Evolutionary conservation across 768 basidiomycete species (phyloP).

Genomic region (Tulasnella sp.): DNA sequence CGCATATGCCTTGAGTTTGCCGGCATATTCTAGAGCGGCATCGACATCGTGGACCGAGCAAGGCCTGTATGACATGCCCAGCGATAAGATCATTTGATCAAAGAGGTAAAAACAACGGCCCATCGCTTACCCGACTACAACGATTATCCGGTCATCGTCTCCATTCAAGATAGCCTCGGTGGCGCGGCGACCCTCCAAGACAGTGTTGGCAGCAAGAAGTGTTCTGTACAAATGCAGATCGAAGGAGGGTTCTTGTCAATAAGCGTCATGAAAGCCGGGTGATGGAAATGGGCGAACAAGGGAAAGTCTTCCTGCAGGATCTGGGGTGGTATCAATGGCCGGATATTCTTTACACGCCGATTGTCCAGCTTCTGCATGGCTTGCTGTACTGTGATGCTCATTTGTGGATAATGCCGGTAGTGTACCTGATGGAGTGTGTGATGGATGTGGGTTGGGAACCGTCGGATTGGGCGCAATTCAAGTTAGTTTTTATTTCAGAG

Average conservation of each 20-base stretch:
- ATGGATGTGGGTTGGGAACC: too few species aligned
- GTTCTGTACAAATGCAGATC: slow-evolving; percentile 37
- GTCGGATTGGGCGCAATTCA: too few species aligned
- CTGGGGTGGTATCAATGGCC: slow-evolving; percentile 88
- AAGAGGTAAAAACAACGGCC: background rate
- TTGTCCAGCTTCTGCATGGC: slow-evolving; percentile 78
- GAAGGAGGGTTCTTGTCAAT: background rate
- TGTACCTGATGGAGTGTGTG: too few species aligned
- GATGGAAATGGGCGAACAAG: slow-evolving; percentile 36
- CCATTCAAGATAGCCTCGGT: slow-evolving; percentile 74
- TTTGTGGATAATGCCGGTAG: slow-evolving; percentile 7
- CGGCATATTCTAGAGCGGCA: slow-evolving; percentile 80
- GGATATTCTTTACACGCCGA: slow-evolving; percentile 70
- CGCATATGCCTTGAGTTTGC: slow-evolving; percentile 66
- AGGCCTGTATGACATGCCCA: slow-evolving; percentile 40
- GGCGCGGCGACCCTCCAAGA: slow-evolving; percentile 70
- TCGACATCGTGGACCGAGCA: slow-evolving; percentile 91
- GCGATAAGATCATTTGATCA: background rate
- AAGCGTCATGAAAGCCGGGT: background rate
- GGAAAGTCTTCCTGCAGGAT: slow-evolving; percentile 92
- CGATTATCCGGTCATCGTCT: slow-evolving; percentile 83
- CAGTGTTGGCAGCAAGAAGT: slow-evolving; percentile 73
- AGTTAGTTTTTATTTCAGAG: too few species aligned
- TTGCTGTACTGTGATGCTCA: slow-evolving; percentile 48
- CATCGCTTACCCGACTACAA: slow-evolving; percentile 68